A percentile compares a stretch with the other conserved stretches of the same genome.
Evolutionary conservation across 2,329 filamentous ascomycete genomes (phyloP).

Genomic region (Beauveria sp.): DNA sequence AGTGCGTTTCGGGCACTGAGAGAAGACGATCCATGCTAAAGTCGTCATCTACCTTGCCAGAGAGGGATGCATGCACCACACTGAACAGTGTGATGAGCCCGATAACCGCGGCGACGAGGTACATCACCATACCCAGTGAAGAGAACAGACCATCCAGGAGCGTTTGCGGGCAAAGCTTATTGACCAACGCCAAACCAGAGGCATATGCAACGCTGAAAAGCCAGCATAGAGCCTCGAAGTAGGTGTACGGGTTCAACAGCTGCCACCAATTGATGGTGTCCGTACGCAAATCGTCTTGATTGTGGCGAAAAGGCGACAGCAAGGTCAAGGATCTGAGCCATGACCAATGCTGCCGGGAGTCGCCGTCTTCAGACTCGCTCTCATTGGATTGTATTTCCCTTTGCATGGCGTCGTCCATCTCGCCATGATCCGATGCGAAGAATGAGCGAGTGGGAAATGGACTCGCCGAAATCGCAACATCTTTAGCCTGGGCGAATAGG

Average conservation of each 20-base stretch:
- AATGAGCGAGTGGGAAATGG: slow-evolving; percentile 10
- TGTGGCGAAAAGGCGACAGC: slow-evolving; percentile 14
- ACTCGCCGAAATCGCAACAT: slow-evolving; percentile 9
- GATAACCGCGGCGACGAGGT: not conserved
- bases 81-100: slow-evolving; percentile 2
- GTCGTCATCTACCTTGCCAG: slow-evolving; percentile 4
- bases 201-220: slow-evolving; percentile 17
- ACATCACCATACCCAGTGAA: slow-evolving; percentile 3
- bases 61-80: slow-evolving; percentile 3
- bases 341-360: slow-evolving; percentile 14
- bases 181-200: slow-evolving; percentile 13
- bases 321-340: slow-evolving; percentile 16
- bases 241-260: slow-evolving; percentile 25
- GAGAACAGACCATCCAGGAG: slow-evolving; percentile 12
- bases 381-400: slow-evolving; percentile 13
- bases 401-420: slow-evolving; percentile 19
- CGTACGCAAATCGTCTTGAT: slow-evolving; percentile 5
- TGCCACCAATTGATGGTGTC: slow-evolving; percentile 18
- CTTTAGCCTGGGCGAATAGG: slow-evolving; percentile 10
- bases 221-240: slow-evolving; percentile 21
- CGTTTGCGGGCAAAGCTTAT: slow-evolving; percentile 9
- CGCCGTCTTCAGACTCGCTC: slow-evolving; percentile 12
- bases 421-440: slow-evolving; percentile 15
- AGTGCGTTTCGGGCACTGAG: slow-evolving; percentile 9
- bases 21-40: slow-evolving; percentile 7